A percentile compares a stretch with the other conserved stretches of the same genome.
Conservation (phyloP, 495 filamentous ascomycete species). For the Lepidopterella palustris region DNA sequence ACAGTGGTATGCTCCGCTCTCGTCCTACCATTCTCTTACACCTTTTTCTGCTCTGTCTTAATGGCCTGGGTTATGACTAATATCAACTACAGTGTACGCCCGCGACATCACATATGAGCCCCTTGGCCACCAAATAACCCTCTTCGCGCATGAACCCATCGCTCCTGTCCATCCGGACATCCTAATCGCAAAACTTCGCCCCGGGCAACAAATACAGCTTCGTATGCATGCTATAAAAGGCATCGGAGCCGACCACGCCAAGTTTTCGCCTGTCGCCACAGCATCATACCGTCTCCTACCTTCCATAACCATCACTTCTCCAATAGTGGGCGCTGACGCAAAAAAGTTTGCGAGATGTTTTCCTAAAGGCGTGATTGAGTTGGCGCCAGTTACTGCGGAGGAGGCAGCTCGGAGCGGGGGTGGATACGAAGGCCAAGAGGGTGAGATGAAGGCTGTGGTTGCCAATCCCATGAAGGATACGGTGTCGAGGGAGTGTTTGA, state of each 20-base stretch:
- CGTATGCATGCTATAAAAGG: constrained; percentile 89
- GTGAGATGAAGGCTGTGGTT: constrained; percentile 81
- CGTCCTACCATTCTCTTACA: background rate
- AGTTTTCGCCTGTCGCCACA: constrained; percentile 94
- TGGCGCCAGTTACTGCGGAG: constrained; percentile 62
- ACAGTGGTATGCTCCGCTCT: constrained; percentile 42
- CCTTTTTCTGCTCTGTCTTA: background rate
- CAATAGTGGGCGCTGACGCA: constrained; percentile 80
- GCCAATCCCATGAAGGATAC: constrained; percentile 78
- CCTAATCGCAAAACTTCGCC: constrained; percentile 87
- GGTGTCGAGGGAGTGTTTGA: constrained; percentile 83
- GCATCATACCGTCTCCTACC: constrained; percentile 88
- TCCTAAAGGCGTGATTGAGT: constrained; percentile 75
- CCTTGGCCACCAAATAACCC: constrained; percentile 62
- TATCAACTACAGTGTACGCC: constrained; percentile 71
- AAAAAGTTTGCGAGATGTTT: constrained; percentile 89
- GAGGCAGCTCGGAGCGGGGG: constrained; percentile 56
- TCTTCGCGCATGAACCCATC: constrained; percentile 59
- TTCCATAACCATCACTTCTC: constrained; percentile 69
- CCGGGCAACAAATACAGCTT: constrained; percentile 77
- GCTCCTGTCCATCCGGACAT: constrained; percentile 83
- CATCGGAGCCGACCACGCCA: constrained; percentile 89
- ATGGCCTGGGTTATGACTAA: too few species aligned
- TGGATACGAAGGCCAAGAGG: constrained; percentile 63
- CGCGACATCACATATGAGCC: constrained; percentile 68